Base-by-base conservation (phyloP, 345 rosid species). In the Syzygium aqueum region DNA sequence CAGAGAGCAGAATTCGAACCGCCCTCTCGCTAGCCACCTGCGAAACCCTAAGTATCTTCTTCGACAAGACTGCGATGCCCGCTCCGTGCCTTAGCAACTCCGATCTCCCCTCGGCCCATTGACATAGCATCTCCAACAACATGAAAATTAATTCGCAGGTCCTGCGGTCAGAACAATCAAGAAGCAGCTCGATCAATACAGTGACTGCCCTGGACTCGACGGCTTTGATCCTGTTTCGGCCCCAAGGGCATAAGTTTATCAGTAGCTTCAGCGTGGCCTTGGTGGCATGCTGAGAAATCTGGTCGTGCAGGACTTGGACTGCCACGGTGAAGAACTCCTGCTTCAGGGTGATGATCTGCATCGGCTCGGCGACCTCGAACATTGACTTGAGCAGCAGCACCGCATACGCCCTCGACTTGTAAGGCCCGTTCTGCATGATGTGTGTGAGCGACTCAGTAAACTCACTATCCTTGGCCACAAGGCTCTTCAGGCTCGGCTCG, bases 141-240 rank as follows among this genome's bases (percentile, higher is more conserved):
- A 54, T 84, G 11, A 95, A 59, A 10, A 52, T 87, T 85, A 94
- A 90, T 87, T 95, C 97, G 40, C 90, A 87, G 43, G 51, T 61
- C 84, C 95, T 90, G 85, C 88, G 91, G 37, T 91, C 91, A 0
- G 86, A 53, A 46, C 78, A 37, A 28, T 94, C 92, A 5, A 95
- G 89, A 27, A 95, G 94, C 40, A 93, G 90, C 87, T 93, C 94
- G 12, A 92, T 52, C 63, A 95, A 59, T 8, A 89, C 89, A 0
- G 85, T 37, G 22, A 93, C 89, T 5, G 88, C 93, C 1, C 93
- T 91, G 2, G 90, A 93, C 13, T 90, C 93, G 0, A 91, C 91
- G 2, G 93, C 95, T 85, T 93, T 95, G 90, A 92, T 88, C 89
- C 95, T 77, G 92, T 93, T 95, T 77, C 94, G 87, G 13, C 96